These are phyloP conservation scores for Chondrus crispus DNA, from an alignment of 23 red algal genomes.

Conservation along the genomic window DNA sequence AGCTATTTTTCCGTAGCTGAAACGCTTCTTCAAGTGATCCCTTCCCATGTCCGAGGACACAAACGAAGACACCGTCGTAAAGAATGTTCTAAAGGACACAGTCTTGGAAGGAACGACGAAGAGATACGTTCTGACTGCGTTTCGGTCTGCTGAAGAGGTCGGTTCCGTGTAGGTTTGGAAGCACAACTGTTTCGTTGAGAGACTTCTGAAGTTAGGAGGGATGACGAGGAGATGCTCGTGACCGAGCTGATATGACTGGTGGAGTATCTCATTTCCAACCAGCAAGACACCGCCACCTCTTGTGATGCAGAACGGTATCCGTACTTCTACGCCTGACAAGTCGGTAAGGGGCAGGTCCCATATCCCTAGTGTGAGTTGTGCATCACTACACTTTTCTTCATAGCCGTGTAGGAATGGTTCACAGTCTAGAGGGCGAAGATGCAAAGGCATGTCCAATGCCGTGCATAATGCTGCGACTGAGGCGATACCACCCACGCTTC, in stretches of 20 bases:
- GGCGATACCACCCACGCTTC: not conserved
- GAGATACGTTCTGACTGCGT: not conserved
- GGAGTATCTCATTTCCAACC: not conserved
- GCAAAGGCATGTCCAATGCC: not conserved
- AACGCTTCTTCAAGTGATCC: not conserved
- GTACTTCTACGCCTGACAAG: not conserved
- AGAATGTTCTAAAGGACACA: not conserved
- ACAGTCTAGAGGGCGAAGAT: not conserved
- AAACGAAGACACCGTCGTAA: not conserved
- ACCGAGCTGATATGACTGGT: not conserved
- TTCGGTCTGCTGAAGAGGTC: not conserved
- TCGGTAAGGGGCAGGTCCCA: not conserved
- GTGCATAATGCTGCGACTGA: not conserved
- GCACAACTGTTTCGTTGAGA: not conserved
- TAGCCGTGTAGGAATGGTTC: not conserved
- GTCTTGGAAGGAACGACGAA: not conserved
- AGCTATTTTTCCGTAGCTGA: not conserved
- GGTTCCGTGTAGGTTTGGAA: not conserved
- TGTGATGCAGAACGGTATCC: not conserved
- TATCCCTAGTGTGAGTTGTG: not conserved
- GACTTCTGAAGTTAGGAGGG: not conserved
- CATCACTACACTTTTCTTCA: not conserved
- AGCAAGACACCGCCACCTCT: not conserved
- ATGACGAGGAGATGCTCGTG: not conserved
- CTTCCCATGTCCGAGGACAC: not conserved